Conservation (phyloP, 495 filamentous ascomycete genomes). For the Entonaema liquescens region DNA sequence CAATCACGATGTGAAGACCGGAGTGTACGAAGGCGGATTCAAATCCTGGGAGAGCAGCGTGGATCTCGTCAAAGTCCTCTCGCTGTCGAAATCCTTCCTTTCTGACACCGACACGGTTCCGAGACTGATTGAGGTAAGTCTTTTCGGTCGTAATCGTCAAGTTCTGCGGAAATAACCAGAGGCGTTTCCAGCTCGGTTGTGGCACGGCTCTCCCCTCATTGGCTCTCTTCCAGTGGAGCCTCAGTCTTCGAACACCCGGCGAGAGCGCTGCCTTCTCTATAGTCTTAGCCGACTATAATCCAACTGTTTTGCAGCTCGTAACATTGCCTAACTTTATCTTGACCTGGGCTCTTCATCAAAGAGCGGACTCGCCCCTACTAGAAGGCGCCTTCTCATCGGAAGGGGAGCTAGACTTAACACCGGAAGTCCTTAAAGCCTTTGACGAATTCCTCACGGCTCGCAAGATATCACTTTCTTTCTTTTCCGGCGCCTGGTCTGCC, state of each 20-base stretch:
- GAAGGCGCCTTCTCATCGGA: slow-evolving; percentile 57
- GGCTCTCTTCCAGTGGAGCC: slow-evolving; percentile 74
- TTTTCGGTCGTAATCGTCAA: not conserved
- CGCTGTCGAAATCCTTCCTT: slow-evolving; percentile 64
- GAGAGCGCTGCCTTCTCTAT: slow-evolving; percentile 61
- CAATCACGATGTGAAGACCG: slow-evolving; percentile 84
- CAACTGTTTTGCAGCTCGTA: slow-evolving; percentile 81
- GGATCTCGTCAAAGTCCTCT: slow-evolving; percentile 80
- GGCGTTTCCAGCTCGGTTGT: slow-evolving; percentile 74
- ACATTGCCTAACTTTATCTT: slow-evolving; percentile 89
- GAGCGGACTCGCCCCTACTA: slow-evolving; percentile 41
- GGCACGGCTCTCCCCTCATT: slow-evolving; percentile 88
- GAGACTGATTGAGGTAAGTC: slow-evolving; percentile 79
- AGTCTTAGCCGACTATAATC: slow-evolving; percentile 89
- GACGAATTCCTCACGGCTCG: slow-evolving; percentile 61
- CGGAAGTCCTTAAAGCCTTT: slow-evolving; percentile 69
- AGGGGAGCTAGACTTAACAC: slow-evolving; percentile 78
- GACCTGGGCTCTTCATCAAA: slow-evolving; percentile 70
- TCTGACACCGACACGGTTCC: slow-evolving; percentile 50
- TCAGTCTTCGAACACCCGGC: slow-evolving; percentile 49
- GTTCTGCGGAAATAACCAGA: slow-evolving; percentile 17
- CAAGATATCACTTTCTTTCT: slow-evolving; percentile 71
- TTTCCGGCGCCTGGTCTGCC: slow-evolving; percentile 85
- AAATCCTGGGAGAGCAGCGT: slow-evolving; percentile 98
- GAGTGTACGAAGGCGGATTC: slow-evolving; percentile 97